Base-by-base conservation (phyloP, 176 grass and related monocot genomes). In the Zea luxurians region DNA sequence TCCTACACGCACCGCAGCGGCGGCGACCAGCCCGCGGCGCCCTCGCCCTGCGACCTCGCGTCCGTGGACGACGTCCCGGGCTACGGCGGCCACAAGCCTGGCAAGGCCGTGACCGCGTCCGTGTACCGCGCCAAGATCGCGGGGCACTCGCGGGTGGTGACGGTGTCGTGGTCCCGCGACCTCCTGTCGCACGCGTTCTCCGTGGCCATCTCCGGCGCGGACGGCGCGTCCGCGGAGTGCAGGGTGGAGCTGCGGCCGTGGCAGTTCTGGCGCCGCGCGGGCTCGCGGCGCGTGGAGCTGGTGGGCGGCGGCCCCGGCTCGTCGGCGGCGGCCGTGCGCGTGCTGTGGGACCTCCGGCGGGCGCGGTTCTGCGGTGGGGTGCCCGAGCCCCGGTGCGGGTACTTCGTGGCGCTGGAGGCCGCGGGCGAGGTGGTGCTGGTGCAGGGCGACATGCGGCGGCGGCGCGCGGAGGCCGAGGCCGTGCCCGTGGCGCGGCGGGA, bases 71-170 rank as follows among this genome's bases (percentile, higher is more conserved):
- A 84, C 70, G 73, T 83, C 16, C 62, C 86, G 15, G 40, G 37
- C 13, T 73, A 73, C 38, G 75, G 75, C 41, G 40, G 64, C 12
- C 78, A 77, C 73, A 75, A 86, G 66, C 87, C 75, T 0, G 91
- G 86, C 0, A 89, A 83, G 82, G 89, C 86, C 12, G 81, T 91
- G 1, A 86, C 88, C 1, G 86, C 87, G 17, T 91, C 94, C 4
- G 91, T 97, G 35, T 97, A 97, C 82, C 91, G 86, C 2, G 90
- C 91, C 74, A 97, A 93, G 84, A 83, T 97, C 54, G 91, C 88
- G 0, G 94, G 94, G 0, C 89, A 97, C 84, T 88, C 88, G 55
- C 88, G 88, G 4, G 73, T 91, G 43, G 84, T 93, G 68, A 89
- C 86, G 13, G 83, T 97, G 13, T 82, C 91, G 2, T 97, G 91